Evolutionary conservation across 768 basidiomycete species (phyloP).

Genomic region (Hebeloma cylindrosporum): DNA sequence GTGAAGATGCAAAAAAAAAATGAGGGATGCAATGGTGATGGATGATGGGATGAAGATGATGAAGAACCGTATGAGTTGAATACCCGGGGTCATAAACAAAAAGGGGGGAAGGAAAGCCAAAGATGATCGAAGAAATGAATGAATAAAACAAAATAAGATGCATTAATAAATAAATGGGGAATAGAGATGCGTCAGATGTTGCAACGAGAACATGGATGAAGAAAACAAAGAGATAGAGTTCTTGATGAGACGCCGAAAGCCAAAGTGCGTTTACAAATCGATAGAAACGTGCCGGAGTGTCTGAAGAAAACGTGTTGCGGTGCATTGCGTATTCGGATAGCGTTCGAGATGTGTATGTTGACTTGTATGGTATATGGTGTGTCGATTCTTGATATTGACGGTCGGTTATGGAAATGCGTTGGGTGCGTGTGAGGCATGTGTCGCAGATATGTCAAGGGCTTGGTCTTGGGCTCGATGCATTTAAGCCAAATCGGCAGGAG

Average conservation of each 20-base stretch:
- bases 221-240: background rate
- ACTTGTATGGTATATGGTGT: conserved; percentile 7
- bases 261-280: conserved; percentile 6
- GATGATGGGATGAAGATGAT: too few species aligned
- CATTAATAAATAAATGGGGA: conserved; percentile 10
- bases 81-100: too few species aligned
- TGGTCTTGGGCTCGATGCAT: conserved; percentile 5
- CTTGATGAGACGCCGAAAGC: background rate
- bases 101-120: too few species aligned
- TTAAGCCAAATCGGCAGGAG: conserved; percentile 17
- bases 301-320: conserved; percentile 21
- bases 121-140: background rate
- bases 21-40: background rate
- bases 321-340: conserved; percentile 8
- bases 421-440: conserved; percentile 15
- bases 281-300: conserved; percentile 12
- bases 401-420: conserved; percentile 1
- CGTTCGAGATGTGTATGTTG: conserved; percentile 8
- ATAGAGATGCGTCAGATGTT: conserved; percentile 5
- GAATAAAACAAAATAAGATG: background rate
- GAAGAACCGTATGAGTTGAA: too few species aligned
- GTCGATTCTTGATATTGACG: conserved; percentile 5
- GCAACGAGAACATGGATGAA: background rate
- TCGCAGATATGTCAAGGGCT: conserved; percentile 12
- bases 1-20: too few species aligned